These are phyloP conservation scores for Canna indica DNA, from an alignment of 176 grass and related monocot species.

Conservation along the genomic window DNA sequence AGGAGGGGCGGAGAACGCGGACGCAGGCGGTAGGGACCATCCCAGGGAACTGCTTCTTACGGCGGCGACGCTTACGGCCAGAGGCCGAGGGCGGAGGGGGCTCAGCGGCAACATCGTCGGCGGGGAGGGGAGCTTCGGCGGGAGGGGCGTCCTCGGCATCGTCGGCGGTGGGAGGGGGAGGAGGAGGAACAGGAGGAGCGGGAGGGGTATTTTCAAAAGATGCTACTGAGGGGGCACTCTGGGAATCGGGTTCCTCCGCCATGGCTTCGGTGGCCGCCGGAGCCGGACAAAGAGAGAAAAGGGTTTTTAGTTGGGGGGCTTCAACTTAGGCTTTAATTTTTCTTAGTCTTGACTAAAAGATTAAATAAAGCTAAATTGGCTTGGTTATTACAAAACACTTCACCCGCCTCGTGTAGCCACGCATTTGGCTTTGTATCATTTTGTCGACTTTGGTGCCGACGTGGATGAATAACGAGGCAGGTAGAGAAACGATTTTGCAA, in stretches of 20 bases:
- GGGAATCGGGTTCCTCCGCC: not conserved
- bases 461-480: too few species aligned
- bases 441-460: too few species aligned
- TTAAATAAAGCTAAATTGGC: not conserved
- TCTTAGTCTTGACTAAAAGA: not conserved
- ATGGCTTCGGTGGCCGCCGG: not conserved
- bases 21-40: constrained; percentile 74
- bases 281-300: not conserved
- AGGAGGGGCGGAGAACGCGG: constrained; percentile 37
- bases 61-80: constrained; percentile 57
- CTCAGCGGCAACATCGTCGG: constrained; percentile 15
- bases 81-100: not conserved
- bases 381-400: not conserved
- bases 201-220: not conserved
- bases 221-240: not conserved
- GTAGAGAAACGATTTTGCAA: too few species aligned
- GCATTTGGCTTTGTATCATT: too few species aligned
- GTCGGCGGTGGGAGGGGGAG: constrained; percentile 26
- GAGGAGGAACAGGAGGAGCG: not conserved
- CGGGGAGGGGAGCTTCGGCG: constrained; percentile 25
- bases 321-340: not conserved
- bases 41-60: constrained; percentile 90
- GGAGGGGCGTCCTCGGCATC: constrained; percentile 21
- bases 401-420: too few species aligned
- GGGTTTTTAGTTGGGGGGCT: not conserved